Conservation (phyloP, 495 filamentous ascomycete species). For the Echria macrotheca region DNA sequence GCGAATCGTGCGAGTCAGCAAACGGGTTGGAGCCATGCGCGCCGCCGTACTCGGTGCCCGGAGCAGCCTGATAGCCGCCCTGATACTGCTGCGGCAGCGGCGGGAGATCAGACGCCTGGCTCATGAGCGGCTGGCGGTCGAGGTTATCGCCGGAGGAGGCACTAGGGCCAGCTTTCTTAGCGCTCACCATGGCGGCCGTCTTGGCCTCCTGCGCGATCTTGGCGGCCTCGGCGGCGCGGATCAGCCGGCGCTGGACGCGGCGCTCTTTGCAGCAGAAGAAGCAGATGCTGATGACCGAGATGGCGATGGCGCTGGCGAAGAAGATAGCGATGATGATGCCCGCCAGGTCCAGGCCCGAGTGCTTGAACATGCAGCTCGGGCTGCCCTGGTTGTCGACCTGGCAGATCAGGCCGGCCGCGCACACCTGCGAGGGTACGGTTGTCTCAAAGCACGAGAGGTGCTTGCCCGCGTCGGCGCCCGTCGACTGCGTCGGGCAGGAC, state of each 20-base stretch:
- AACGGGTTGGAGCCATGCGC: constrained; percentile 20
- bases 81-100: constrained; percentile 8
- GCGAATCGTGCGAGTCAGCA: constrained; percentile 17
- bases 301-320: constrained; percentile 30
- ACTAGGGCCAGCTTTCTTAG: constrained; percentile 48
- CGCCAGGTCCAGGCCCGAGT: constrained; percentile 28
- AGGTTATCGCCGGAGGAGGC: constrained; percentile 68
- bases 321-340: constrained; percentile 40
- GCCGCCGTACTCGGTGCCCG: constrained; percentile 5
- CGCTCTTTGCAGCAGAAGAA: constrained; percentile 39
- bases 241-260: constrained; percentile 25
- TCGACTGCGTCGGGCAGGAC: constrained; percentile 33
- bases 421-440: constrained; percentile 25
- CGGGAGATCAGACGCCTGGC: constrained; percentile 10
- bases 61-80: neutral
- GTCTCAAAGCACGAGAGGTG: constrained; percentile 36
- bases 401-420: constrained; percentile 44
- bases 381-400: constrained; percentile 26
- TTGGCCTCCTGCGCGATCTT: constrained; percentile 33
- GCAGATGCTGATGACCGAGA: constrained; percentile 28
- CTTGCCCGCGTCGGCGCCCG: constrained; percentile 26
- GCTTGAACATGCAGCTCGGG: constrained; percentile 39
- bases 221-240: constrained; percentile 29
- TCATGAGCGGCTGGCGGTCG: constrained; percentile 30
- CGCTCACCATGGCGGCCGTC: constrained; percentile 16